Evolutionary conservation across 2,329 filamentous ascomycete species (phyloP), one percentile per base, ranked within the genome.

Genomic region (Bipolaris zeicola): DNA sequence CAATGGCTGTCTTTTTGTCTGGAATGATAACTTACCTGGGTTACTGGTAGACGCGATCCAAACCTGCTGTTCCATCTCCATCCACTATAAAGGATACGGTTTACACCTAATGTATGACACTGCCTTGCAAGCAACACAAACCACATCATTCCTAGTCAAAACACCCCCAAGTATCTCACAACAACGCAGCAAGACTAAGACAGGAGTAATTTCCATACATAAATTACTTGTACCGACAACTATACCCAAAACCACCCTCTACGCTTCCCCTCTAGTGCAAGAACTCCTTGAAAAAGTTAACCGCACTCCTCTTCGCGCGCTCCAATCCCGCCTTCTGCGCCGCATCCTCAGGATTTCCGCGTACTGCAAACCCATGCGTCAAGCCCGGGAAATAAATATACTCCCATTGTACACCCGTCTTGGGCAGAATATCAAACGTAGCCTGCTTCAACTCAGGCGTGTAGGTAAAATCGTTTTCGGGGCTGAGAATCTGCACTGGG

Each of bases 341-440:
- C 33, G 57, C 20, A 16, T 74, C 54, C 8, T 53, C 67, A 14
- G 54, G 59, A 57, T 75, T 61, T 10, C 72, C 73, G 43, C 68
- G 60, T 2, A 62, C 59, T 8, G 72, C 72, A 57, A 75, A 76
- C 8, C 72, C 73, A 62, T 76, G 73, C 8, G 10, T 16, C 10
- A 75, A 46, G 1, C 70, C 68, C 1, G 73, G 71, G 57, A 73
- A 76, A 46, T 72, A 65, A 2, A 73, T 38, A 51, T 75, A 76
- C 58, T 75, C 71, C 63, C 67, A 76, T 24, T 64, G 64, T 6
- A 76, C 62, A 8, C 65, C 66, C 6, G 65, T 56, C 48, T 65
- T 69, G 0, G 72, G 71, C 42, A 76, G 63, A 6, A 57, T 61
- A 52, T 70, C 63, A 18, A 71, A 62, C 1, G 65, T 45, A 44